phyloP scores from a whole-genome alignment of 2,329 filamentous ascomycete genomes.

The Ramularia collo-cygni region DNA sequence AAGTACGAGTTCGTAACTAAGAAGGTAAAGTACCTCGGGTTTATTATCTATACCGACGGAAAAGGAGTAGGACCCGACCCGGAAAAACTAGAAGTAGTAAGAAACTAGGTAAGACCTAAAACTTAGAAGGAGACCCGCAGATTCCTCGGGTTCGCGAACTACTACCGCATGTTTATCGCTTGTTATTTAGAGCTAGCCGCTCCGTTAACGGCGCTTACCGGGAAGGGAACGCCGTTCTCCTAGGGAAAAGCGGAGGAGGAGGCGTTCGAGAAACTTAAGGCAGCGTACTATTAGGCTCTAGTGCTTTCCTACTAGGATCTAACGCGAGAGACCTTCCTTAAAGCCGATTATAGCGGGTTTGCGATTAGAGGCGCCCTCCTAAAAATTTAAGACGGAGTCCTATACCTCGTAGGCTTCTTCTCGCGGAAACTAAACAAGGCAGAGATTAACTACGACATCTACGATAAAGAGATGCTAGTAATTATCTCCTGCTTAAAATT shows the following conservation, averaged over 20 bases:
- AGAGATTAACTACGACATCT: too few relatives aligned
- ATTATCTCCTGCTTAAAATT: too few relatives aligned
- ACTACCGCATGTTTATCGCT: background rate
- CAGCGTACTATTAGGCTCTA: conserved; percentile 10
- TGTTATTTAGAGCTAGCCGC: background rate
- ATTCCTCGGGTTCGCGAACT: background rate
- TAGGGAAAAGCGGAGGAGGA: conserved; percentile 6
- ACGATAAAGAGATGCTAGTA: too few relatives aligned
- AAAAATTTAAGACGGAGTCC: too few relatives aligned
- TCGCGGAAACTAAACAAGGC: too few relatives aligned
- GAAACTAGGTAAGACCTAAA: too few relatives aligned
- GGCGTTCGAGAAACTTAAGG: conserved; percentile 13
- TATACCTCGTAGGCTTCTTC: too few relatives aligned
- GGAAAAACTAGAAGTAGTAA: too few relatives aligned
- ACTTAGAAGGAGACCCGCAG: background rate
- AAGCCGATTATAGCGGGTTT: conserved; percentile 17
- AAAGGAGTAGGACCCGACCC: too few relatives aligned
- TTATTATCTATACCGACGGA: too few relatives aligned
- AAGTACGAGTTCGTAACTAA: too few relatives aligned
- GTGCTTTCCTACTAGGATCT: conserved; percentile 11
- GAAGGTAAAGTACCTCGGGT: too few relatives aligned
- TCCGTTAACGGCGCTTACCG: conserved; percentile 11
- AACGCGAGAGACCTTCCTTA: conserved; percentile 13
- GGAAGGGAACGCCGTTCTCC: conserved; percentile 10
- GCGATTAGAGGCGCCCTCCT: conserved; percentile 4